Percentiles rank a stretch among this genome's conserved stretches.
These are phyloP conservation scores for Fagus crenata DNA, from an alignment of 306 rosid species.

Conservation along the genomic window DNA sequence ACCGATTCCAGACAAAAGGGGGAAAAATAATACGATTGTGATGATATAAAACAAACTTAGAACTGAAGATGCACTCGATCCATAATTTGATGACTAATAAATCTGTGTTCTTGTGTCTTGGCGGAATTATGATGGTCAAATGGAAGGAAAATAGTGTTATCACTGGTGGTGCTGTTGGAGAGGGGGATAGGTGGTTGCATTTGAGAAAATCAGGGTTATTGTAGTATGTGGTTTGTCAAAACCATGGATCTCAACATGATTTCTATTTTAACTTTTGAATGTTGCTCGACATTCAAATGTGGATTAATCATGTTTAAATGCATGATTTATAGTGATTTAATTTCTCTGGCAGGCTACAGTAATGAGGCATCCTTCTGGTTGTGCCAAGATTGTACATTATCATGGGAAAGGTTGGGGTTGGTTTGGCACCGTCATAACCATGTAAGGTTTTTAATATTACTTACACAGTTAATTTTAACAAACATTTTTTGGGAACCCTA, in stretches of 20 bases:
- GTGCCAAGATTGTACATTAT: slow-evolving; percentile 59
- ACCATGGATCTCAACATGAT: background rate
- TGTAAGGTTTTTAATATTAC: slow-evolving; percentile 45
- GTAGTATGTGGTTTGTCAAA: background rate
- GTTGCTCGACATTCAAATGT: background rate
- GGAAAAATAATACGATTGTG: background rate
- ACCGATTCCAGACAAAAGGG: background rate
- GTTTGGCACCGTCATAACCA: slow-evolving; percentile 58
- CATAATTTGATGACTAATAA: background rate
- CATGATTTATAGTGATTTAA: slow-evolving; percentile 5
- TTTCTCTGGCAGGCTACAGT: slow-evolving; percentile 62
- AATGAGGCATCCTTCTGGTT: slow-evolving; percentile 89
- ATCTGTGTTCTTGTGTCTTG: background rate
- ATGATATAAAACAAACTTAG: background rate
- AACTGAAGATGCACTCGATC: background rate
- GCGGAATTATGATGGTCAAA: background rate
- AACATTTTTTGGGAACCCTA: slow-evolving; percentile 14
- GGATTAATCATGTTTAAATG: background rate
- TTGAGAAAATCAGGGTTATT: background rate
- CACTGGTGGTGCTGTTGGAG: background rate
- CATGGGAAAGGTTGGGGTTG: slow-evolving; percentile 74
- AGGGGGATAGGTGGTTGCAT: background rate
- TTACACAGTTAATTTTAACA: slow-evolving; percentile 18
- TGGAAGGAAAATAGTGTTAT: background rate
- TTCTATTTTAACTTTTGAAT: background rate